Evolutionary conservation across 805 yeast genomes (phyloP), one percentile per base, ranked within the genome.

Genomic region (Schizosaccharomyces osmophilus): DNA sequence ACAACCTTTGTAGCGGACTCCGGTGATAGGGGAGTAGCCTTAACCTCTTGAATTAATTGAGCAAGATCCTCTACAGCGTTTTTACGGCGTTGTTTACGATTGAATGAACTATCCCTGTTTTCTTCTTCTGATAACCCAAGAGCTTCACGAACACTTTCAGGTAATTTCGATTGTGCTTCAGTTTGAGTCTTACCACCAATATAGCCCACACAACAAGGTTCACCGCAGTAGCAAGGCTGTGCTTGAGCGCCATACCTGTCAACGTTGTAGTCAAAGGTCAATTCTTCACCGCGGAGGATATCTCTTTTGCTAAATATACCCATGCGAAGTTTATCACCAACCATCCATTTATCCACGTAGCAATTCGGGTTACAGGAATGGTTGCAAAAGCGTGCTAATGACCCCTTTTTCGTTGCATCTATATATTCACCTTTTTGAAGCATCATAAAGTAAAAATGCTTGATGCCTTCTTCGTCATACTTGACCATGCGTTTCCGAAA

Each of bases 181-280:
- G 97, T 88, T 73, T 93, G 98, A 2, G 95, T 90, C 71, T 88
- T 89, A 59, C 98, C 98, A 65, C 97, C 98, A 75, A 90, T 80
- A 65, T 84, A 83, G 42, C 97, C 95, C 55, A 87, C 78, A 77
- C 98, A 90, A 71, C 87, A 89, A 36, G 84, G 77, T 65, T 88
- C 94, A 2, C 95, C 96, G 74, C 98, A 90, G 72, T 85, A 85
- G 73, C 98, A 90, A 41, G 85, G 84, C 73, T 93, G 97, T 15
- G 94, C 87, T 63, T 82, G 83, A 1, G 97, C 95, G 39, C 98
- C 98, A 70, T 89, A 90, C 64, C 97, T 77, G 72, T 90, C 98
- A 42, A 93, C 97, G 68, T 90, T 90, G 71, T 90, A 90, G 69
- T 85, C 89, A 70, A 85, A 85, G 0, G 97, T 87, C 66, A 90